A percentile compares a stretch with the other conserved stretches of the same genome.
phyloP scores from a whole-genome alignment of 2,329 filamentous ascomycete genomes.

The Cryphonectria parasitica region DNA sequence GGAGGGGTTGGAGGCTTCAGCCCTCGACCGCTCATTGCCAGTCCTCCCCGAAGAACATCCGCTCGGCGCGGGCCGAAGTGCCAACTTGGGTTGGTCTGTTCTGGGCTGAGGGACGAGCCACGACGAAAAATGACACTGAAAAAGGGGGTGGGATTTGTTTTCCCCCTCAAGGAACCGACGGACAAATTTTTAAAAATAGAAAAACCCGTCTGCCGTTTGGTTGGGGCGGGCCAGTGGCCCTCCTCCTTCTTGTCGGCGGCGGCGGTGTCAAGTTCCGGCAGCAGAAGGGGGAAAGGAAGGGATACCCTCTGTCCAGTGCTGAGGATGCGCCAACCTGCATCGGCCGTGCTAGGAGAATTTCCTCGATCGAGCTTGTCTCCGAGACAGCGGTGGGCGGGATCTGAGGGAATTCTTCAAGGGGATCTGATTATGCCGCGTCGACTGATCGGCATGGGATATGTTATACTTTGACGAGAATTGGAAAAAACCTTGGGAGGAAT shows the following conservation, averaged over 20 bases:
- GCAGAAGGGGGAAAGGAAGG: not conserved
- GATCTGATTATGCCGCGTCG: not conserved
- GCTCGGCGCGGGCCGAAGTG: constrained; percentile 13
- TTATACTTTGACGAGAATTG: not conserved
- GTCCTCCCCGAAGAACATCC: not conserved
- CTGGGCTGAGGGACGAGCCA: not conserved
- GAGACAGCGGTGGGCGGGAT: not conserved
- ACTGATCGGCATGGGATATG: not conserved
- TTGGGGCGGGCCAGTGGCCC: not conserved
- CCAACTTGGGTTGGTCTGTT: not conserved
- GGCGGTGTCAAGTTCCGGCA: not conserved
- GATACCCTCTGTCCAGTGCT: not conserved
- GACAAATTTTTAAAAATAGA: not conserved
- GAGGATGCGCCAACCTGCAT: not conserved
- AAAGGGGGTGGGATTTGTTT: not conserved
- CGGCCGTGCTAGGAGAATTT: constrained; percentile 3
- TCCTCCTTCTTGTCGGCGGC: not conserved
- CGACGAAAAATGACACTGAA: not conserved
- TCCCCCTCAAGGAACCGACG: not conserved
- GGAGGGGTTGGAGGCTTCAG: not conserved
- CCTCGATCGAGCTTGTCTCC: constrained; percentile 8
- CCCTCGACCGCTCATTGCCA: not conserved
- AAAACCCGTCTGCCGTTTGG: too few species aligned
- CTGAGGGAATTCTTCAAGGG: not conserved
- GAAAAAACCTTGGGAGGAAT: not conserved